Base-by-base conservation (phyloP, 257 asterid genomes). In the Nemophila menziesii region DNA sequence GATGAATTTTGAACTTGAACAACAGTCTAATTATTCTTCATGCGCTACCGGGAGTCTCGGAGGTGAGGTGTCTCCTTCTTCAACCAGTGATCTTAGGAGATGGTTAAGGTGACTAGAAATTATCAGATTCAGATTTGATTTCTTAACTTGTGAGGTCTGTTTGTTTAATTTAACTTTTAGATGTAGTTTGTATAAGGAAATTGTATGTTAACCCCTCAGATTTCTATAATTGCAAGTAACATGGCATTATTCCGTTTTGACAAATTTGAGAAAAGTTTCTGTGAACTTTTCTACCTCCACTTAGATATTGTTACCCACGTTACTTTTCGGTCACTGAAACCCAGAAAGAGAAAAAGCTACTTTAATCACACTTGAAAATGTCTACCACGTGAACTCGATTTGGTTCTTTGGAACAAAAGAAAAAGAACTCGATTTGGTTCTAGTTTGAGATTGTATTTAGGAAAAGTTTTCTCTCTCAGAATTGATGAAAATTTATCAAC, bases 11-110 rank as follows among this genome's bases (percentile, higher is more conserved):
- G 60, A 57, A 8, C 27, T 36, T 37, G 71, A 69, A 39, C 71
- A 69, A 41, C 67, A 51, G 20, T 69, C 75, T 5, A 57, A 69
- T 45, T 63, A 63, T 55, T 69, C 75, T 13, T 69, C 68, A 16
- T 63, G 68, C 24, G 33, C 15, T 39, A 54, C 64, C 0, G 71
- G 55, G 33, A 55, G 61, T 41, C 20, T 50, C 15, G 64, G 43
- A 0, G 68, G 62, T 19, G 75, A 64, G 58, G 45, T 60, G 7
- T 69, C 75, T 47, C 68, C 75, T 33, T 63, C 62, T 14, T 57
- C 70, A 42, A 49, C 65, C 20, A 55, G 47, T 46, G 71, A 69
- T 22, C 49, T 56, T 15, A 54, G 46, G 49, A 60, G 62, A 55
- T 64, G 56, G 56, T 41, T 64, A 40, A 64, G 68, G 16, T 63